Conservation (phyloP, 768 basidiomycete genomes). For the Tephrocybe sp. region DNA sequence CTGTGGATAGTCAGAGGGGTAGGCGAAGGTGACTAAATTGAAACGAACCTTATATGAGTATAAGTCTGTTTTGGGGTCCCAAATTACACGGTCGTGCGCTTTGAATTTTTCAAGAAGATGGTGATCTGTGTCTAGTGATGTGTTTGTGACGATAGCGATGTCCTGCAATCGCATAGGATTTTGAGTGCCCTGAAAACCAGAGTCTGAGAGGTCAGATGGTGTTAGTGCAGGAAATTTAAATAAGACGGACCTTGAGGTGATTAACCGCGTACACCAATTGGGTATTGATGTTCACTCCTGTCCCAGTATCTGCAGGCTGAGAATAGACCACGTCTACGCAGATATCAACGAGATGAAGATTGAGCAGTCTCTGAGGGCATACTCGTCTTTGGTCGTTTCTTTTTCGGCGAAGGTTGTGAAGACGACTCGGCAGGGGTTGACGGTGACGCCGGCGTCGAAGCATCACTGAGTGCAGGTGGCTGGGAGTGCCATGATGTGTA, state of each 20-base stretch:
- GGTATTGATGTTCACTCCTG: constrained; percentile 79
- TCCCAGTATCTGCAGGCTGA: constrained; percentile 83
- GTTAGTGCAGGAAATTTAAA: not conserved
- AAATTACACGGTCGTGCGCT: constrained; percentile 73
- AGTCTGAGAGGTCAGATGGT: constrained; percentile 6
- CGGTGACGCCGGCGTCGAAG: constrained; percentile 16
- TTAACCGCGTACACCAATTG: constrained; percentile 84
- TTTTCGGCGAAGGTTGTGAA: constrained; percentile 38
- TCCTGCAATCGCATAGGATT: constrained; percentile 88
- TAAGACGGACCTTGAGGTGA: constrained; percentile 63
- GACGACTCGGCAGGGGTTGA: constrained; percentile 18
- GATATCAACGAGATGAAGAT: constrained; percentile 16
- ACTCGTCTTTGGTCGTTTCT: constrained; percentile 69
- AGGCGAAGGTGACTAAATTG: not conserved
- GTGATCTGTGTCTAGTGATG: constrained; percentile 70
- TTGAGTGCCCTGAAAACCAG: constrained; percentile 48
- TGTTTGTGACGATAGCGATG: constrained; percentile 75
- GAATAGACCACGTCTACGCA: constrained; percentile 72
- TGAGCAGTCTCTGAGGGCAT: constrained; percentile 25
- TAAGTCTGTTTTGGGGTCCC: constrained; percentile 80
- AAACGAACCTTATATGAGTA: constrained; percentile 78
- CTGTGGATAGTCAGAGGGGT: constrained; percentile 34
- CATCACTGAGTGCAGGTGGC: constrained; percentile 31
- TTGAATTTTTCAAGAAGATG: constrained; percentile 78
- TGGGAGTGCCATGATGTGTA: constrained; percentile 77